A percentile compares a stretch with the other conserved stretches of the same genome.
Conservation (phyloP, 1,284 basidiomycete species). For the Microbotryomycetes sp. region DNA sequence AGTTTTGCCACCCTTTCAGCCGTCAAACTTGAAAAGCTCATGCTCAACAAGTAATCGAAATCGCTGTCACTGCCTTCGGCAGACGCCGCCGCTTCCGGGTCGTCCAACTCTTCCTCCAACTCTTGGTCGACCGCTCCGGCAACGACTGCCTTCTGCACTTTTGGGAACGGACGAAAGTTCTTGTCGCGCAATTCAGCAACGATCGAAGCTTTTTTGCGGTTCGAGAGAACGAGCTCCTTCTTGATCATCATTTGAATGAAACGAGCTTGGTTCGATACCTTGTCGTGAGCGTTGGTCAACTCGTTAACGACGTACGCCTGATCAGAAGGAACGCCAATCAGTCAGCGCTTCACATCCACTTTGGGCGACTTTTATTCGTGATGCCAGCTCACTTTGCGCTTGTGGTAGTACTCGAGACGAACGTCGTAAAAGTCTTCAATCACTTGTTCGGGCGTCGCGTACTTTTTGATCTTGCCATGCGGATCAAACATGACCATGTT, state of each 20-base stretch:
- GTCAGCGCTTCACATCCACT: no score
- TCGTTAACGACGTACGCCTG: slow-evolving; percentile 81
- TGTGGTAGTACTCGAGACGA: slow-evolving; percentile 84
- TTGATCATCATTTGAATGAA: slow-evolving; percentile 96
- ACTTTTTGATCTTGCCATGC: slow-evolving; percentile 93
- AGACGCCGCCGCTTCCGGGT: slow-evolving; percentile 43
- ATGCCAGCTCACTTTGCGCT: slow-evolving; percentile 65
- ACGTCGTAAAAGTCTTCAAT: slow-evolving; percentile 88
- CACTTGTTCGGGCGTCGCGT: slow-evolving; percentile 82
- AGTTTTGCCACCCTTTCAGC: slow-evolving; percentile 88
- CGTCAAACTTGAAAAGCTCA: slow-evolving; percentile 93
- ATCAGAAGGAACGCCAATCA: not conserved
- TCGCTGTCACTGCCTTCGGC: slow-evolving; percentile 53
- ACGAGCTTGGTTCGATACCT: slow-evolving; percentile 86
- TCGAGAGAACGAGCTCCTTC: slow-evolving; percentile 80
- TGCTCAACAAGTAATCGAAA: slow-evolving; percentile 89
- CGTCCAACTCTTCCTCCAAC: slow-evolving; percentile 54
- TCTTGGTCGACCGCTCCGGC: slow-evolving; percentile 63
- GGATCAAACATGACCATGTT: slow-evolving; percentile 99
- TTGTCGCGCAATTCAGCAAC: slow-evolving; percentile 73
- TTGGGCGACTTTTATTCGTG: no score
- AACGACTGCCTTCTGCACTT: slow-evolving; percentile 60
- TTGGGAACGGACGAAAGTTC: slow-evolving; percentile 85
- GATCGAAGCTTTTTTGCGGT: slow-evolving; percentile 82
- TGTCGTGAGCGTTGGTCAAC: slow-evolving; percentile 74